Percentiles rank a stretch among this genome's conserved stretches.
Conservation (phyloP, 345 rosid species). For the Citrus australasica region DNA sequence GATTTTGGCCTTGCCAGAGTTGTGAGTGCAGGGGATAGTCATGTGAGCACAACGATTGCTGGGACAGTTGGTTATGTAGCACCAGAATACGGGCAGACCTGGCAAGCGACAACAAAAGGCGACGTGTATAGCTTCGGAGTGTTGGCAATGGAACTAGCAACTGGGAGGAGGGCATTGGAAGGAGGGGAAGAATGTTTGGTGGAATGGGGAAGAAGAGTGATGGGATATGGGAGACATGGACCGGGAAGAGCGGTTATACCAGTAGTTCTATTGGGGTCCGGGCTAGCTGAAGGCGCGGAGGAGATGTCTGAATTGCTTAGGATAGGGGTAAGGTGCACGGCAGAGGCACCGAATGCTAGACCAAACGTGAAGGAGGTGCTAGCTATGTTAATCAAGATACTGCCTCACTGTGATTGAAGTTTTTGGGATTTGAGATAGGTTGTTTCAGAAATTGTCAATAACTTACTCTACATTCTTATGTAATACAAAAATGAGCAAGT, state of each 20-base stretch:
- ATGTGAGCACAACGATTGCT: conserved; percentile 88
- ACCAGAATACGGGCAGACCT: conserved; percentile 93
- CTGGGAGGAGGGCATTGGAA: conserved; percentile 79
- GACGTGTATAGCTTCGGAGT: conserved; percentile 95
- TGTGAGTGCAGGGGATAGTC: conserved; percentile 67
- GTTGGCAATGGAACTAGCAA: conserved; percentile 80
- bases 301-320: conserved; percentile 60
- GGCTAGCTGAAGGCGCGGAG: conserved; percentile 58
- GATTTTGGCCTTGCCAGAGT: conserved; percentile 91
- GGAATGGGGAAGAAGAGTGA: conserved; percentile 75
- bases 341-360: conserved; percentile 73
- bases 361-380: conserved; percentile 93
- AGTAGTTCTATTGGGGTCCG: conserved; percentile 52
- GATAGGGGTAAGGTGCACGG: conserved; percentile 67
- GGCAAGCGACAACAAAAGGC: conserved; percentile 91
- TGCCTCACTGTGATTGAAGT: conserved; percentile 13
- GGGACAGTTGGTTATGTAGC: conserved; percentile 95
- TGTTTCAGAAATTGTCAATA: conserved; percentile 19
- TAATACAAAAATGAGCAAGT: not conserved
- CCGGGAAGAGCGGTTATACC: conserved; percentile 36
- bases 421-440: not conserved
- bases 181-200: conserved; percentile 93
- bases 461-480: conserved; percentile 7
- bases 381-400: conserved; percentile 50
- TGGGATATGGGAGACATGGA: conserved; percentile 36